Evolutionary conservation across 2,329 filamentous ascomycete genomes (phyloP).

Genomic region (Verticillium albo-atrum): DNA sequence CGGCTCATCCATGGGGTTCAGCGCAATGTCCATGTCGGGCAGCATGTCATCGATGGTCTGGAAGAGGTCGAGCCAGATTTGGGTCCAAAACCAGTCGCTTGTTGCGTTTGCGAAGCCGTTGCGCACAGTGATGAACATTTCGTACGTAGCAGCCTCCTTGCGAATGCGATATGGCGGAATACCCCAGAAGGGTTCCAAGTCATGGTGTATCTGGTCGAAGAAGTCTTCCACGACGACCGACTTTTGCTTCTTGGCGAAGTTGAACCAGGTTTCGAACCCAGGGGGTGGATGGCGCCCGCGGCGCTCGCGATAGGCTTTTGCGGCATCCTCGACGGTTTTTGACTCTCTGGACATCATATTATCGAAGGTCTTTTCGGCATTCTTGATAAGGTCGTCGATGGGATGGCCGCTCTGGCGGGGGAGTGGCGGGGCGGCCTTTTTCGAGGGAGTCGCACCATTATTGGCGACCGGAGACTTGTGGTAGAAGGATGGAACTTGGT

Average conservation of each 20-base stretch:
- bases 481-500: conserved; percentile 2
- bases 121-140: conserved; percentile 59
- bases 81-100: conserved; percentile 55
- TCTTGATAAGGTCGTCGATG: conserved; percentile 38
- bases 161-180: conserved; percentile 42
- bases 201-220: conserved; percentile 51
- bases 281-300: conserved; percentile 46
- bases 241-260: conserved; percentile 35
- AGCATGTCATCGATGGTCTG: conserved; percentile 48
- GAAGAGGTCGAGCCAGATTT: conserved; percentile 52
- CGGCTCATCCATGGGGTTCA: conserved; percentile 66
- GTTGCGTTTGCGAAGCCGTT: conserved; percentile 44
- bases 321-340: conserved; percentile 37
- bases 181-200: conserved; percentile 51
- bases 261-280: conserved; percentile 42
- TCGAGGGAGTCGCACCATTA: background rate
- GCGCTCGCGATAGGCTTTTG: conserved; percentile 37
- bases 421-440: background rate
- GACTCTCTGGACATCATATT: conserved; percentile 34
- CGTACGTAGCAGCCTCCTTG: conserved; percentile 48
- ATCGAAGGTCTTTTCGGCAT: conserved; percentile 32
- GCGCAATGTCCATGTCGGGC: conserved; percentile 63
- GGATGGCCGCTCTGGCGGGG: conserved; percentile 25
- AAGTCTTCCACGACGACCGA: conserved; percentile 42
- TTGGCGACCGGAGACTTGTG: background rate